Conservation (phyloP, 192 early-diverging fungal genomes). For the Umbelopsis ramanniana region DNA sequence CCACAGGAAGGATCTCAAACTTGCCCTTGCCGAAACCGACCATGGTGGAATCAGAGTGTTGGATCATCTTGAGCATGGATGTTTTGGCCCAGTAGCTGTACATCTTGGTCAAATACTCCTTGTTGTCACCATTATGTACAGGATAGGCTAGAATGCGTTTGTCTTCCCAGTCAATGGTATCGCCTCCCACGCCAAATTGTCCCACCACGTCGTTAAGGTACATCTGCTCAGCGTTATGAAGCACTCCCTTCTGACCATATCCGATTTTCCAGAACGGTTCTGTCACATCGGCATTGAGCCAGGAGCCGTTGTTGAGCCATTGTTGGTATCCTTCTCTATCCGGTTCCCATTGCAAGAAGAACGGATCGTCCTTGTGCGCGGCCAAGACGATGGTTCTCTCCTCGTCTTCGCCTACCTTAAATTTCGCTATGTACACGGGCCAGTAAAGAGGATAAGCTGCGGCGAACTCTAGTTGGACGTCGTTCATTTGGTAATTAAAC, state of each 20-base stretch:
- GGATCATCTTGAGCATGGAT: slow-evolving; percentile 26
- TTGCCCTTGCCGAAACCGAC: neutral
- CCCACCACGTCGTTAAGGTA: slow-evolving; percentile 19
- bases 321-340: neutral
- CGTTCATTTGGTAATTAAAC: neutral
- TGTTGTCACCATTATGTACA: slow-evolving; percentile 23
- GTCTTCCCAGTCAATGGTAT: slow-evolving; percentile 32
- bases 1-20: neutral
- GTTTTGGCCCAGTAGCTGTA: slow-evolving; percentile 31
- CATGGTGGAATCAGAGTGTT: neutral
- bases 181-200: neutral
- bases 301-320: slow-evolving; percentile 39
- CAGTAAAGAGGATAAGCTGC: slow-evolving; percentile 41
- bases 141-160: slow-evolving; percentile 32
- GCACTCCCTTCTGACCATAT: neutral
- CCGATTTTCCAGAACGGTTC: slow-evolving; percentile 32
- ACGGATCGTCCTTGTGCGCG: slow-evolving; percentile 30
- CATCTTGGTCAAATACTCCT: slow-evolving; percentile 37
- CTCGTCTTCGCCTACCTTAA: neutral
- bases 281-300: slow-evolving; percentile 34
- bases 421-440: slow-evolving; percentile 41
- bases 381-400: slow-evolving; percentile 31
- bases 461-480: slow-evolving; percentile 19
- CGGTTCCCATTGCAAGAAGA: slow-evolving; percentile 32
- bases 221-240: slow-evolving; percentile 13